Conservation (phyloP, 2,329 filamentous ascomycete genomes). For the Pseudogymnoascus sp. region DNA sequence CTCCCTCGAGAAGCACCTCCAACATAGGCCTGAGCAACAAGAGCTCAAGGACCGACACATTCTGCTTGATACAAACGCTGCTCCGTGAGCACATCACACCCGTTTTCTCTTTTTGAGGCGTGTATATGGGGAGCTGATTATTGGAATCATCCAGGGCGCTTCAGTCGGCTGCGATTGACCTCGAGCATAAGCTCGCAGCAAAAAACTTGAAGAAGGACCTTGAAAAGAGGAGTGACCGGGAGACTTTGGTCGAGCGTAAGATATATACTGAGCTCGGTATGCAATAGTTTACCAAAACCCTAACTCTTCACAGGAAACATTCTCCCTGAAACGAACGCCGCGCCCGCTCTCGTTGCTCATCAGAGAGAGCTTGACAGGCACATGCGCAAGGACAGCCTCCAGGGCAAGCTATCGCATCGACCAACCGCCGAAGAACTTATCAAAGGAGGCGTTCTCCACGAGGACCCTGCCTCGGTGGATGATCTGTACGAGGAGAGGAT, state of each 20-base stretch:
- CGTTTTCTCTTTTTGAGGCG: background rate
- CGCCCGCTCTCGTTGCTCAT: constrained; percentile 69
- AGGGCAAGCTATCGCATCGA: constrained; percentile 75
- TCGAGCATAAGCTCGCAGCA: constrained; percentile 55
- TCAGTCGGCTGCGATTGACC: constrained; percentile 53
- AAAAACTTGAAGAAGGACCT: constrained; percentile 59
- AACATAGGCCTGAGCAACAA: constrained; percentile 58
- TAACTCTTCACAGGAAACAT: constrained; percentile 61
- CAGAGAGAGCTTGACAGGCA: constrained; percentile 80
- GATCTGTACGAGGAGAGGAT: constrained; percentile 51
- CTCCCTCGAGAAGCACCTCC: constrained; percentile 65
- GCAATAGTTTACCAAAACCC: background rate
- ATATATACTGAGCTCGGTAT: constrained; percentile 15
- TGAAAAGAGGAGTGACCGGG: constrained; percentile 56
- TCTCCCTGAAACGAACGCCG: constrained; percentile 68
- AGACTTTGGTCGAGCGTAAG: constrained; percentile 73
- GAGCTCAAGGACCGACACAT: constrained; percentile 64
- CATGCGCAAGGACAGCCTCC: constrained; percentile 79
- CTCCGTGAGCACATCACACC: constrained; percentile 43
- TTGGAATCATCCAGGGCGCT: constrained; percentile 42
- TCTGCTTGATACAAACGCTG: constrained; percentile 57
- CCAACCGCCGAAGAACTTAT: constrained; percentile 70
- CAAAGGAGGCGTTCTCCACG: constrained; percentile 69
- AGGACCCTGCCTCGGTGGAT: constrained; percentile 53
- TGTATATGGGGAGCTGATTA: background rate